A percentile compares a stretch with the other conserved stretches of the same genome.
Conservation (phyloP, 1,139 yeast species). For the Diutina catenulata region DNA sequence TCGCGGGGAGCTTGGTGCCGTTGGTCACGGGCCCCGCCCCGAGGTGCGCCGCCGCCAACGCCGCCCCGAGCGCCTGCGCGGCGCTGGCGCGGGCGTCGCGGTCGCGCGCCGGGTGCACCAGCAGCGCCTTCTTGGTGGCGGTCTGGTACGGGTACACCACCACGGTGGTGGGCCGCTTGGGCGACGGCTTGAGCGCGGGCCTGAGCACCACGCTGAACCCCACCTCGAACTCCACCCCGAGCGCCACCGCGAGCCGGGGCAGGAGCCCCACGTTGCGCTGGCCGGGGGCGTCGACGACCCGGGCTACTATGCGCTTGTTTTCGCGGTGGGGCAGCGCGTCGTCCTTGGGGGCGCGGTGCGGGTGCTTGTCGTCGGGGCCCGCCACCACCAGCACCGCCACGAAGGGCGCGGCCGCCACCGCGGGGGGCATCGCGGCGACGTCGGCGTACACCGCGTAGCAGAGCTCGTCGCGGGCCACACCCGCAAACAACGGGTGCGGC, state of each 20-base stretch:
- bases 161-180: conserved; percentile 30
- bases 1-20: conserved; percentile 36
- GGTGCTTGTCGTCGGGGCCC: conserved; percentile 32
- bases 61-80: not conserved
- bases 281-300: conserved; percentile 25
- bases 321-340: conserved; percentile 14
- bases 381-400: conserved; percentile 50
- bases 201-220: conserved; percentile 49
- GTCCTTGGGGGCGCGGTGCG: conserved; percentile 2
- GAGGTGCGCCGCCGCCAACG: not conserved
- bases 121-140: conserved; percentile 19
- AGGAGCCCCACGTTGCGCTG: conserved; percentile 43
- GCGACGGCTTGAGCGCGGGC: conserved; percentile 29
- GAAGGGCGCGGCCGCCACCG: conserved; percentile 24
- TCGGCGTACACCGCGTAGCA: conserved; percentile 35
- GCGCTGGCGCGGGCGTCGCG: not conserved
- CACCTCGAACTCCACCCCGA: conserved; percentile 36
- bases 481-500: conserved; percentile 31
- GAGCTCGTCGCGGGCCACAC: conserved; percentile 9
- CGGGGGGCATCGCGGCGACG: conserved; percentile 20
- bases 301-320: conserved; percentile 42
- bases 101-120: not conserved
- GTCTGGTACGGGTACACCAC: conserved; percentile 48
- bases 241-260: conserved; percentile 41
- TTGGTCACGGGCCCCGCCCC: conserved; percentile 23